phyloP scores from a whole-genome alignment of 1,284 basidiomycete genomes.

The Phylloboletellus chloephorus region DNA sequence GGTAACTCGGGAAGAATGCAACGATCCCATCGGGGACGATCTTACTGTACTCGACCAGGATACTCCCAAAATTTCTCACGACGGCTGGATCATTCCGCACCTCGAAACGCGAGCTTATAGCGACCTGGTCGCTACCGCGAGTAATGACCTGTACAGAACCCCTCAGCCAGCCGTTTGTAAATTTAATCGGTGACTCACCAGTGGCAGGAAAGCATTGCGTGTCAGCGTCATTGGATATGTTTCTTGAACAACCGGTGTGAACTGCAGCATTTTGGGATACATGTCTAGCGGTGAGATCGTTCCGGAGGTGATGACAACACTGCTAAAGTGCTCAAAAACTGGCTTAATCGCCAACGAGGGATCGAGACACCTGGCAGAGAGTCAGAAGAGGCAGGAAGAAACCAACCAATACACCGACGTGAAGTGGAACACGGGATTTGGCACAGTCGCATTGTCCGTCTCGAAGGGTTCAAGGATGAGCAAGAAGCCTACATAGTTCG shows the following conservation, averaged over 20 bases:
- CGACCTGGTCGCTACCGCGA: constrained; percentile 96
- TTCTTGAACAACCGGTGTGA: constrained; percentile 95
- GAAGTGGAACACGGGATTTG: constrained; percentile 98
- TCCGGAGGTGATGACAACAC: constrained; percentile 97
- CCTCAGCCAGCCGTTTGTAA: neutral
- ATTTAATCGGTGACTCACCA: constrained; percentile 49
- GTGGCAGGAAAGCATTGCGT: constrained; percentile 94
- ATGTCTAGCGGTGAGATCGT: constrained; percentile 98
- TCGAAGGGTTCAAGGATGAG: constrained; percentile 98
- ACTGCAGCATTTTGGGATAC: constrained; percentile 99
- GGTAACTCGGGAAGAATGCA: constrained; percentile 98
- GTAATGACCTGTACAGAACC: constrained; percentile 78
- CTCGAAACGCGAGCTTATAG: constrained; percentile 98
- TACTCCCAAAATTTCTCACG: constrained; percentile 97
- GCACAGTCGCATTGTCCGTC: constrained; percentile 97
- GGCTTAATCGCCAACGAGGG: constrained; percentile 97
- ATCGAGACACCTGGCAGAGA: constrained; percentile 76
- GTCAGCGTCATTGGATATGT: constrained; percentile 98
- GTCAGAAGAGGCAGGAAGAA: constrained; percentile 8
- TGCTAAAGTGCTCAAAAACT: constrained; percentile 97
- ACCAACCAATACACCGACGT: constrained; percentile 53
- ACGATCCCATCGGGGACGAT: constrained; percentile 99
- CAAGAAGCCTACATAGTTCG: constrained; percentile 70
- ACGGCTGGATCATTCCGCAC: constrained; percentile 99
- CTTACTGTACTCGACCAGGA: constrained; percentile 96